Percentiles rank a stretch among this genome's conserved stretches.
Conservation (phyloP, 495 filamentous ascomycete genomes). For the Penicillium turbatum region DNA sequence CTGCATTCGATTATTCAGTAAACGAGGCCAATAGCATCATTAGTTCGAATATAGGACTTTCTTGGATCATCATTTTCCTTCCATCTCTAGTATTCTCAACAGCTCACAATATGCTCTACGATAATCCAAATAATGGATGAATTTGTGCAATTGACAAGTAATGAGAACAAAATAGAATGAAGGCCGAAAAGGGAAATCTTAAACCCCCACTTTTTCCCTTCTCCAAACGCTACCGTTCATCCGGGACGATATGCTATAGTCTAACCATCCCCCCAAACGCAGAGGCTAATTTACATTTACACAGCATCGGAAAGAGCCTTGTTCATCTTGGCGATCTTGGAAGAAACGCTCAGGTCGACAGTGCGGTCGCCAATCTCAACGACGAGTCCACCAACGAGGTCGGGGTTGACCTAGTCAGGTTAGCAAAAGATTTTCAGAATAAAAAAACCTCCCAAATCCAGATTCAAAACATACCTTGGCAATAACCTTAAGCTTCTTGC, state of each 20-base stretch:
- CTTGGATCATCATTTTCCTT: too few species aligned
- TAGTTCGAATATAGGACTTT: background rate
- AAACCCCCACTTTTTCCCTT: constrained; percentile 12
- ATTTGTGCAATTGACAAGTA: constrained; percentile 29
- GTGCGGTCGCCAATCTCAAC: constrained; percentile 98
- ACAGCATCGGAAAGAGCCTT: constrained; percentile 93
- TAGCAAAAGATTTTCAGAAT: background rate
- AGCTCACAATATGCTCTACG: background rate
- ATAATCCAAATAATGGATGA: background rate
- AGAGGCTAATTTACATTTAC: constrained; percentile 59
- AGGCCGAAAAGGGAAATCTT: constrained; percentile 11
- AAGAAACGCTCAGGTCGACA: constrained; percentile 92
- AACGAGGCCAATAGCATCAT: background rate
- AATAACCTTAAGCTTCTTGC: constrained; percentile 96
- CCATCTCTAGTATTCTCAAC: too few species aligned
- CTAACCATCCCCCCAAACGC: constrained; percentile 23
- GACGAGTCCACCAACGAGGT: constrained; percentile 87
- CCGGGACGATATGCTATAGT: constrained; percentile 25
- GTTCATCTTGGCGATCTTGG: constrained; percentile 96
- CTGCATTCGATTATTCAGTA: background rate
- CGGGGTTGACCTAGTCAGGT: constrained; percentile 71
- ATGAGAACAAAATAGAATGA: constrained; percentile 28
- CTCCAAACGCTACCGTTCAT: constrained; percentile 31
- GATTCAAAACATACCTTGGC: constrained; percentile 62
- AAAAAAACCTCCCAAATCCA: background rate